Evolutionary conservation across 2,329 filamentous ascomycete species (phyloP).

Genomic region (Xylariaceae sp.): DNA sequence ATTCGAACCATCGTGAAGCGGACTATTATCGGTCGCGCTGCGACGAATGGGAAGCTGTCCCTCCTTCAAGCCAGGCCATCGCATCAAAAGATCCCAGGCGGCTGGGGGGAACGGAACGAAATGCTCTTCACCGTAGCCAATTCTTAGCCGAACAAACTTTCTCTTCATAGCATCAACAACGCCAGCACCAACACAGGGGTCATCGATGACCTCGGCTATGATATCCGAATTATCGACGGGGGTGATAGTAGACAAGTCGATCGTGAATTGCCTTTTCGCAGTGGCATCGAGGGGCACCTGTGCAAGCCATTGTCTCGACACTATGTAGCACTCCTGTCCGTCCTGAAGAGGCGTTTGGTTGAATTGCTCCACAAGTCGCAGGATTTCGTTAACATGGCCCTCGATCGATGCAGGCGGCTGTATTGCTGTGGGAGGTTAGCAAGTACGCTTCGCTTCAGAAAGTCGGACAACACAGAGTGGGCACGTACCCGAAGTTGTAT

Average conservation of each 20-base stretch:
- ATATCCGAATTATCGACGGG: conserved; percentile 86
- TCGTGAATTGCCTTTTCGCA: conserved; percentile 48
- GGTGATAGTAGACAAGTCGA: conserved; percentile 60
- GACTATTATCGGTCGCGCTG: conserved; percentile 69
- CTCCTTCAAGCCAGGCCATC: conserved; percentile 74
- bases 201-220: conserved; percentile 55
- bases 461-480: not conserved
- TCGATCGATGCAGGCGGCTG: conserved; percentile 44
- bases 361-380: conserved; percentile 51
- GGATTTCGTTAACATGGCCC: conserved; percentile 70
- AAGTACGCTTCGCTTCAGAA: not conserved
- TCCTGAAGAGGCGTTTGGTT: conserved; percentile 55
- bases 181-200: conserved; percentile 38
- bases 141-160: conserved; percentile 68
- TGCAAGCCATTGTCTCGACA: conserved; percentile 75
- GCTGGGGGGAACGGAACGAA: conserved; percentile 72
- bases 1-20: conserved; percentile 53
- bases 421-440: conserved; percentile 19
- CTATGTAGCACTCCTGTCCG: conserved; percentile 68
- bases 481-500: conserved; percentile 10
- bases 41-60: conserved; percentile 68
- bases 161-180: conserved; percentile 31
- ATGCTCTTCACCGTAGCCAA: conserved; percentile 61
- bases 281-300: conserved; percentile 61
- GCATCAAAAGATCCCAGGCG: conserved; percentile 74